A percentile compares a stretch with the other conserved stretches of the same genome.
phyloP scores from a whole-genome alignment of 495 filamentous ascomycete genomes.

The Hyaloscypha hepaticicola region DNA sequence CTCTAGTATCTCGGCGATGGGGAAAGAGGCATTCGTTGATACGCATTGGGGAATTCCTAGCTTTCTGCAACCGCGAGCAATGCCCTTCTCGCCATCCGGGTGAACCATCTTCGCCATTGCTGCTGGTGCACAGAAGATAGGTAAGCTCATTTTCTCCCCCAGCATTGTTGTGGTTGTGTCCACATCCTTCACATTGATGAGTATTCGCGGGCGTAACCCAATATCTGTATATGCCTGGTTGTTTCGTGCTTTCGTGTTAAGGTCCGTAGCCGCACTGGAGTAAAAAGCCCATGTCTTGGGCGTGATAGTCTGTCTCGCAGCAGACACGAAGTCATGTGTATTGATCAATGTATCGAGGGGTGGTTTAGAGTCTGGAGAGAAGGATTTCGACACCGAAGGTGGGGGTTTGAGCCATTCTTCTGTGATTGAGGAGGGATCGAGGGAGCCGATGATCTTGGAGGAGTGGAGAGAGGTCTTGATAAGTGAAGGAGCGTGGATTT shows the following conservation, averaged over 20 bases:
- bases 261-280: slow-evolving; percentile 77
- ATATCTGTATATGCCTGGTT: slow-evolving; percentile 60
- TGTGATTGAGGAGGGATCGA: slow-evolving; percentile 42
- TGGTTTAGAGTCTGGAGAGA: slow-evolving; percentile 46
- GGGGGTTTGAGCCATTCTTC: slow-evolving; percentile 27
- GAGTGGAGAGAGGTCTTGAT: slow-evolving; percentile 52
- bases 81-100: slow-evolving; percentile 67
- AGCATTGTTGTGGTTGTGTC: slow-evolving; percentile 60
- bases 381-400: slow-evolving; percentile 17
- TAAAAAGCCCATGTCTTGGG: slow-evolving; percentile 83
- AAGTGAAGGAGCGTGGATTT: slow-evolving; percentile 64
- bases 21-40: slow-evolving; percentile 70
- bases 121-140: slow-evolving; percentile 72
- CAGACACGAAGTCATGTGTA: slow-evolving; percentile 68
- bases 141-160: slow-evolving; percentile 54
- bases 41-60: slow-evolving; percentile 52
- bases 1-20: slow-evolving; percentile 58
- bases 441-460: slow-evolving; percentile 56
- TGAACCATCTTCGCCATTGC: slow-evolving; percentile 73
- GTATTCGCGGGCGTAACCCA: slow-evolving; percentile 69
- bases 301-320: slow-evolving; percentile 59
- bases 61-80: slow-evolving; percentile 59
- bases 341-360: slow-evolving; percentile 69
- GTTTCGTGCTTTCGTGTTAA: slow-evolving; percentile 57
- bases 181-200: slow-evolving; percentile 63